Evolutionary conservation across 192 early-diverging fungal species (phyloP), one percentile per base, ranked within the genome.

Genomic region (Podila verticillata): DNA sequence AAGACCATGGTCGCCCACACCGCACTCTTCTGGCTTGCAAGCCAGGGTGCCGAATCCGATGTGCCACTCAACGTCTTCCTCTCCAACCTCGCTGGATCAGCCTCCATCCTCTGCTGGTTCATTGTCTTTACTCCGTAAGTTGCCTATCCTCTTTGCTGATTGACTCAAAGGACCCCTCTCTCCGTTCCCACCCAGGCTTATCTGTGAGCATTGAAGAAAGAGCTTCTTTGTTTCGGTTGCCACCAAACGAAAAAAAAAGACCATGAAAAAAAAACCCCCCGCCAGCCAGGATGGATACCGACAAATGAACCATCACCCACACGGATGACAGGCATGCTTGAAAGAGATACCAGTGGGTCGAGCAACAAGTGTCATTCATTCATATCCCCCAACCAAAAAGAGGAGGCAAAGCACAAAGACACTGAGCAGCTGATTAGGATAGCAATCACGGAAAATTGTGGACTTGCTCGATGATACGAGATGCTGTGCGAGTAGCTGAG

Each of bases 111-210:
- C 7, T 92, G 93, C 74, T 96, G 94, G 94, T 79, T 96, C 36
- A 86, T 94, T 8, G 94, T 96, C 62, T 93, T 93, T 85, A 87
- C 91, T 51, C 95, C 95, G 90, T 91, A 86, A 84, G 82, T 88
- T 60, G 34, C 22, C 20, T 60, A 29, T n/a, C 30, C 34, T 15
- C 13, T 20, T 56, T 24, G 22, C 24, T 54, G 22, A 7, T 10
- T 51, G 17, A 47, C 7, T 22, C 22, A 20, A 51, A 51, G n/a
- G 17, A 5, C 49, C 5, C 9, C 29, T 57, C 15, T 56, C 30
- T 36, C 30, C 31, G n/a, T 65, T 12, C 30, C 30, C 63, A n/a
- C n/a, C 39, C 39, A 44, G 4, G 39, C 39, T 44, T 44, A 17
- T 44, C 12, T 44, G 15, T 44, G 39, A 44, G 39, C 39, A 15